Base-by-base conservation (phyloP, 208 protist genomes). In the Endotrypanum monterogeii region DNA sequence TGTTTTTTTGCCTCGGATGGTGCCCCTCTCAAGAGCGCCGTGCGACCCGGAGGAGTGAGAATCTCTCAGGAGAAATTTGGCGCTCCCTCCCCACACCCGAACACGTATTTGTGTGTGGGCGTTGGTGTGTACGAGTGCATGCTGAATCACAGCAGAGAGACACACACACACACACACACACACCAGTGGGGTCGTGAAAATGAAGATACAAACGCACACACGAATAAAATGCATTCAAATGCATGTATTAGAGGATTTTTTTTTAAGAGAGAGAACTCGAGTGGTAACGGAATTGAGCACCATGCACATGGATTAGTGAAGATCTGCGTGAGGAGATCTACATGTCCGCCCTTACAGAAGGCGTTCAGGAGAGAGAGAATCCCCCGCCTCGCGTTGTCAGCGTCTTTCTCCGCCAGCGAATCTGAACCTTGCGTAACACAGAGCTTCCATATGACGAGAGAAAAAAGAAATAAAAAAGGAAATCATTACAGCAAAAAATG, bases 191-290 rank as follows among this genome's bases (percentile, higher is more conserved):
- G n/a, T n/a, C n/a, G n/a, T 66, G 9, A 20, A 67, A 44, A 62
- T 25, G 60, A 74, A 44, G 46, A 39, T 30, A 50, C 12, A 50
- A 48, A 2, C 20, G 41, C n/a, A 25, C 1, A 50, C 50, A 20
- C 16, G 20, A 3, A 70, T 55, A 16, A 25, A 44, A 52, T 67
- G 65, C 67, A 23, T 48, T 54, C 69, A 70, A 37, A 70, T 74
- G 58, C 1, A 1, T n/a, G 8, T 9, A 20, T 7, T 20, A 30
- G 66, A 69, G 18, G 54, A 46, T 55, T n/a, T n/a, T n/a, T n/a
- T n/a, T n/a, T n/a, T n/a, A 2, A 25, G 55, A 37, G 9, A 30
- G n/a, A 23, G 46, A 9, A 46, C 9, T 46, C 41, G 9, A 46
- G 41, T 46, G 41, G 25, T 6, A n/a, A 23, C 56, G 14, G 35